These are phyloP conservation scores for Aspergillus texensis DNA, from an alignment of 2,329 filamentous ascomycete species.

Conservation along the genomic window DNA sequence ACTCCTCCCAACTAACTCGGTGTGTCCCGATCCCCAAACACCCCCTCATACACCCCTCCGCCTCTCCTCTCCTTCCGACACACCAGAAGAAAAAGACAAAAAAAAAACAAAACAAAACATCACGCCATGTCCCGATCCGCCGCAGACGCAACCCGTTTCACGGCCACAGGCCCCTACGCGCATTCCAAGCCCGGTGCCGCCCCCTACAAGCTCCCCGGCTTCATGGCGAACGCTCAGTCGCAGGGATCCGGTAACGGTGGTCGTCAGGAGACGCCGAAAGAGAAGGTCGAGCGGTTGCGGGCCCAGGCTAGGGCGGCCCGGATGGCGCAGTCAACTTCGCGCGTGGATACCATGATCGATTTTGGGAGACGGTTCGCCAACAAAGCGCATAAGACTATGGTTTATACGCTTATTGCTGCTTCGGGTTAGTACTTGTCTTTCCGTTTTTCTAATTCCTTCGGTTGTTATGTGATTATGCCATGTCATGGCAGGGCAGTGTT, in stretches of 20 bases:
- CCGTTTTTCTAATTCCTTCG: neutral
- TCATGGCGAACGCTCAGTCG: constrained; percentile 21
- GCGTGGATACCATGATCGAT: constrained; percentile 57
- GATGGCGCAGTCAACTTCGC: constrained; percentile 59
- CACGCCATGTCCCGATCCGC: constrained; percentile 50
- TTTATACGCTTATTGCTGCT: constrained; percentile 62
- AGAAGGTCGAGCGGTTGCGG: constrained; percentile 69
- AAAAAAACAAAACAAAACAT: constrained; percentile 1
- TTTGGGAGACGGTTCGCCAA: constrained; percentile 61
- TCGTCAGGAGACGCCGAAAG: constrained; percentile 63
- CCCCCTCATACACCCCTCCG: neutral
- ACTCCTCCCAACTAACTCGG: neutral
- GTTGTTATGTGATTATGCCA: neutral
- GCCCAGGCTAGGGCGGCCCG: constrained; percentile 69
- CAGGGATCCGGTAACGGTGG: constrained; percentile 29
- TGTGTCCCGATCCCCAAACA: neutral
- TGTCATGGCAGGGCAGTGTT: neutral
- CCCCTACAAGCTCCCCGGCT: constrained; percentile 37
- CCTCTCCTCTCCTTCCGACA: neutral
- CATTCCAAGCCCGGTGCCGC: constrained; percentile 41
- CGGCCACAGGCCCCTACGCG: constrained; percentile 53
- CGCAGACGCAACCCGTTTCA: constrained; percentile 54
- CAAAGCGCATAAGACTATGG: constrained; percentile 61
- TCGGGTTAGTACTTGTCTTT: constrained; percentile 52
- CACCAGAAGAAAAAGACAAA: neutral